Evolutionary conservation across 2,329 filamentous ascomycete genomes (phyloP).

Genomic region (Aspergillus sp.): DNA sequence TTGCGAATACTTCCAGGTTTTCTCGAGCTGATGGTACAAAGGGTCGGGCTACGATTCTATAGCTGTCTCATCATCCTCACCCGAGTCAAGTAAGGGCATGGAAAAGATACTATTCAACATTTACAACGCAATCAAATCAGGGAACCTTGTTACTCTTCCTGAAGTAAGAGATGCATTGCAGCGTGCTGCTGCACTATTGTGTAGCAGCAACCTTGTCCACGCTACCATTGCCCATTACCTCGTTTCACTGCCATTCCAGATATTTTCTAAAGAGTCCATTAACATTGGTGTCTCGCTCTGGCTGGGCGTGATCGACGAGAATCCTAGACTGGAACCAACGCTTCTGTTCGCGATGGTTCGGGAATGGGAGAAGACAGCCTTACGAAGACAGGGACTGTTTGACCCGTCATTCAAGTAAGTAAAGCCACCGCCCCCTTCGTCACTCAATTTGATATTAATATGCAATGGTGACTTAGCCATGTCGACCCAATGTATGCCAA

Average conservation of each 20-base stretch:
- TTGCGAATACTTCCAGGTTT: background rate
- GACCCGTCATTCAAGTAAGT: constrained; percentile 65
- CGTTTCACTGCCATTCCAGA: constrained; percentile 85
- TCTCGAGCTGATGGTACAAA: constrained; percentile 8
- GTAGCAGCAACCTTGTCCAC: constrained; percentile 72
- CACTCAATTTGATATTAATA: constrained; percentile 1
- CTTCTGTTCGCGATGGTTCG: constrained; percentile 84
- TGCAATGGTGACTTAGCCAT: constrained; percentile 50
- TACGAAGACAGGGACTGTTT: constrained; percentile 78
- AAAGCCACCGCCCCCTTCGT: background rate
- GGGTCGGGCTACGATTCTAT: constrained; percentile 11
- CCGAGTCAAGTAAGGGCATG: constrained; percentile 44
- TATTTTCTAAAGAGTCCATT: constrained; percentile 94
- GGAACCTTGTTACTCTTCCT: constrained; percentile 67
- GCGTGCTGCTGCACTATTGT: constrained; percentile 81
- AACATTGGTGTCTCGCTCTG: constrained; percentile 94
- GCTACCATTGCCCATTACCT: constrained; percentile 80
- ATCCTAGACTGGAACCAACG: constrained; percentile 80
- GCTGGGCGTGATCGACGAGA: constrained; percentile 96
- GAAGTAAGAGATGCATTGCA: constrained; percentile 81
- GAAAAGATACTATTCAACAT: constrained; percentile 67
- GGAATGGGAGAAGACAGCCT: constrained; percentile 84
- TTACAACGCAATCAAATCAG: constrained; percentile 67
- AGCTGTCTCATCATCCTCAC: constrained; percentile 6
- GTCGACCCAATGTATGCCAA: constrained; percentile 86